A percentile compares a stretch with the other conserved stretches of the same genome.
phyloP scores from a whole-genome alignment of 495 filamentous ascomycete species.

The Lichina pygmaea region DNA sequence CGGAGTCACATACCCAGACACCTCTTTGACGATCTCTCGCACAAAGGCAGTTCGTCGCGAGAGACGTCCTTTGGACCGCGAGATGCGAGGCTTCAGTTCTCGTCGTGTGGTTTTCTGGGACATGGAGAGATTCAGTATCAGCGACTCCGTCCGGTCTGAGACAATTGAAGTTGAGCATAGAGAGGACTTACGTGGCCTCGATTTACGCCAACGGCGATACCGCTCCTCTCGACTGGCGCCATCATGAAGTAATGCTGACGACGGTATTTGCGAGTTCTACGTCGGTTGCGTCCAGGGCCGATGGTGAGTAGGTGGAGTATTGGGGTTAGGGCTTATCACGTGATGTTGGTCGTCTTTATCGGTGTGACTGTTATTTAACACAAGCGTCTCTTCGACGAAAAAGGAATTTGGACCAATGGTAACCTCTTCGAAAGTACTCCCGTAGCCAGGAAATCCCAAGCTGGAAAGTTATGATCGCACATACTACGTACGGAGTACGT shows the following conservation, averaged over 20 bases:
- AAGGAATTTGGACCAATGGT: no score
- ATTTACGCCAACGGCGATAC: slow-evolving; percentile 64
- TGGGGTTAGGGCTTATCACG: background rate
- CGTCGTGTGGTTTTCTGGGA: slow-evolving; percentile 70
- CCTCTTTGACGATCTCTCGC: slow-evolving; percentile 84
- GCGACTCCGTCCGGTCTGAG: no score
- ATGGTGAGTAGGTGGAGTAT: background rate
- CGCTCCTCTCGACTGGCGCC: slow-evolving; percentile 30
- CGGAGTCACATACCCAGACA: slow-evolving; percentile 39
- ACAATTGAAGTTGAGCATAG: background rate
- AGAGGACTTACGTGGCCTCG: slow-evolving; percentile 52
- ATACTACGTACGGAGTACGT: no score
- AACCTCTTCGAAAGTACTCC: no score
- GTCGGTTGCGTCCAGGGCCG: slow-evolving; percentile 8
- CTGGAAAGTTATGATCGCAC: no score
- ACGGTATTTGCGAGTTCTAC: slow-evolving; percentile 1
- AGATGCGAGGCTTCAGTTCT: slow-evolving; percentile 63
- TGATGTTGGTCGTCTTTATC: no score
- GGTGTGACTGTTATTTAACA: no score
- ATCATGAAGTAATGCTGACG: slow-evolving; percentile 15
- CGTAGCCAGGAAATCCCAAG: no score
- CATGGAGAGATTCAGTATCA: background rate
- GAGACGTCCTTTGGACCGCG: slow-evolving; percentile 69
- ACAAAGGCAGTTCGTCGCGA: slow-evolving; percentile 88
- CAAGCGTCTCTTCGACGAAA: no score